Evolutionary conservation across 495 filamentous ascomycete species (phyloP), one percentile per base, ranked within the genome.

Genomic region (Tuber indicum): DNA sequence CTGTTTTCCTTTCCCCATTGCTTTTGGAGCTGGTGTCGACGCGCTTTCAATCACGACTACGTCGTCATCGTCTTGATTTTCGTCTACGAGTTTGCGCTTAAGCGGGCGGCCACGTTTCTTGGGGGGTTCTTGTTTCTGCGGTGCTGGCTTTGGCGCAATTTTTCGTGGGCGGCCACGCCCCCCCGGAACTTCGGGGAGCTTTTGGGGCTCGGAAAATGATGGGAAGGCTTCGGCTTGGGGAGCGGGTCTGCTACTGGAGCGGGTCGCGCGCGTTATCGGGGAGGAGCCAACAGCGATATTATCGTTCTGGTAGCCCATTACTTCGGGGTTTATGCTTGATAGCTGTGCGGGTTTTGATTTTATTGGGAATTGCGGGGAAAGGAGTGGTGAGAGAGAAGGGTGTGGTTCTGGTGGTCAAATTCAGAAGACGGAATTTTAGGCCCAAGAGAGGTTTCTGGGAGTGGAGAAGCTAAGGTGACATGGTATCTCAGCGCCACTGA

Each of bases 1-100:
- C 41, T 46, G 44, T 75, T 81, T 81, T 58, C 75, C 75, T 42
- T 78, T 81, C 41, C 21, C 75, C 72, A 70, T 78, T 62, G 75
- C n/a, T 72, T 71, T 78, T 10, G 72, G 39, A 39, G 32, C 42
- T 39, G 70, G 6, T 16, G 46, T 72, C 16, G 77, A 32, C 41
- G 71, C 74, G 19, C 71, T 66, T 44, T 72, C 71, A 14, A 70
- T 32, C 9, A 66, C 32, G 26, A 41, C 66, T 32, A 74, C 70
- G 41, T 80, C 74, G 17, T 43, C 72, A 26, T 71, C 45, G 19
- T 73, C 77, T 26, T 45, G 62, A 73, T 76, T 72, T 71, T 44
- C 78, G n/a, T 76, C 58, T 45, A 39, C n/a, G 14, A 36, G 26
- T 39, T 76, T 80, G 32, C 78, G 78, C 47, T 80, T 80, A 32